phyloP scores from a whole-genome alignment of 164 flowering plant genomes.

The Liquidambar formosana region DNA sequence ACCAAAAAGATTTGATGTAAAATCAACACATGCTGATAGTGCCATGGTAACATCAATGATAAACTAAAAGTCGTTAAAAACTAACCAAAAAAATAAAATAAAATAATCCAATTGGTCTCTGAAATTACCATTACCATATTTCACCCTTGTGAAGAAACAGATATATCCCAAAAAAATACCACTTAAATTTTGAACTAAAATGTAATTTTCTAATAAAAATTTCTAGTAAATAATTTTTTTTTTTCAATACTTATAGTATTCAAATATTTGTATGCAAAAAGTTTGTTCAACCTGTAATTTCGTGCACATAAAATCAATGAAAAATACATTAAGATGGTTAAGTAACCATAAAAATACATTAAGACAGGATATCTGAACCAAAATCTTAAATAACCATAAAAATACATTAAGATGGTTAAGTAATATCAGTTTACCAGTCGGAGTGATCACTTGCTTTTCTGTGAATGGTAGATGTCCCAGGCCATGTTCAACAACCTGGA shows the following conservation, averaged over 20 bases:
- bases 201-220: not conserved
- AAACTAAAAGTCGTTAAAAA: not conserved
- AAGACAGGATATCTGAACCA: no score
- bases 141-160: not conserved
- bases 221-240: no score
- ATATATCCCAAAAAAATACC: not conserved
- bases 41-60: not conserved
- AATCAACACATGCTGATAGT: not conserved
- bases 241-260: no score
- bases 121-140: not conserved
- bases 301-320: no score
- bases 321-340: no score
- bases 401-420: not conserved
- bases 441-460: conserved; percentile 95
- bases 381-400: not conserved
- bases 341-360: no score
- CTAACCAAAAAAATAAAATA: not conserved
- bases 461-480: conserved; percentile 98
- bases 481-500: conserved; percentile 98
- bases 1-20: conserved; percentile 4
- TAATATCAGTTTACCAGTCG: conserved; percentile 74
- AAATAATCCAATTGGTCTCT: not conserved
- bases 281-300: no score
- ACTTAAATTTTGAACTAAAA: not conserved
- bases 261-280: not conserved